Conservation (phyloP, 768 basidiomycete species). For the Saitozyma podzolica region DNA sequence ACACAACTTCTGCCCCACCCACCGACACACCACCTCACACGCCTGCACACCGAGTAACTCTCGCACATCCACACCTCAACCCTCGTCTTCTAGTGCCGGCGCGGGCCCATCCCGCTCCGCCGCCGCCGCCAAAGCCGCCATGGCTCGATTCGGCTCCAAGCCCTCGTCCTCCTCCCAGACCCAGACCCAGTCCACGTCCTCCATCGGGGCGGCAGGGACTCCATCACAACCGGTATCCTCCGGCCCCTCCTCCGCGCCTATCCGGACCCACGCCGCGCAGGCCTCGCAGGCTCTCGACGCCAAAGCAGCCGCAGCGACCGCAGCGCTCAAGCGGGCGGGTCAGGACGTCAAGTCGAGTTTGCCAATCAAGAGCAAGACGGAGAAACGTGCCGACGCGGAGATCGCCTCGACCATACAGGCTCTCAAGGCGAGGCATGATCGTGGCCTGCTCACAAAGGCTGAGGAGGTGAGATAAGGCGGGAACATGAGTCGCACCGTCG, state of each 20-base stretch:
- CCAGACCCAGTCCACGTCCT: background rate
- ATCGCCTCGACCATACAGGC: conserved; percentile 43
- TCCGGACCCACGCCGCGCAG: conserved; percentile 4
- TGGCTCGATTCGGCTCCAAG: conserved; percentile 8
- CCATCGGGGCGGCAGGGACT: background rate
- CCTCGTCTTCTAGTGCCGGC: conserved; percentile 3
- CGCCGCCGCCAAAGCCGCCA: conserved; percentile 12
- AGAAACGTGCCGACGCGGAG: conserved; percentile 49
- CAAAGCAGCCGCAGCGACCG: conserved; percentile 47
- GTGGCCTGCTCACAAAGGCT: conserved; percentile 44
- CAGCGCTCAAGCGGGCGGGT: conserved; percentile 45
- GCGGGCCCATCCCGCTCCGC: conserved; percentile 1
- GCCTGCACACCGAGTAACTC: conserved; percentile 27
- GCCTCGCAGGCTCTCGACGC: conserved; percentile 31
- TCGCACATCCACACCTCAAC: conserved; percentile 23
- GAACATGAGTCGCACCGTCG: background rate
- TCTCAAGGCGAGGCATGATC: conserved; percentile 45
- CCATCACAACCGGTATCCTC: too few species aligned
- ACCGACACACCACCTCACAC: conserved; percentile 46
- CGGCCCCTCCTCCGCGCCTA: conserved; percentile 3
- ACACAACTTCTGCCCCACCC: conserved; percentile 48
- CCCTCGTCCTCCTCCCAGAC: conserved; percentile 10
- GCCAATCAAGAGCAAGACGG: conserved; percentile 38
- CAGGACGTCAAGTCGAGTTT: conserved; percentile 49
- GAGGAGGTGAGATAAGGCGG: conserved; percentile 45